phyloP scores from a whole-genome alignment of 2,329 filamentous ascomycete genomes.

The Colletotrichum simmondsii region DNA sequence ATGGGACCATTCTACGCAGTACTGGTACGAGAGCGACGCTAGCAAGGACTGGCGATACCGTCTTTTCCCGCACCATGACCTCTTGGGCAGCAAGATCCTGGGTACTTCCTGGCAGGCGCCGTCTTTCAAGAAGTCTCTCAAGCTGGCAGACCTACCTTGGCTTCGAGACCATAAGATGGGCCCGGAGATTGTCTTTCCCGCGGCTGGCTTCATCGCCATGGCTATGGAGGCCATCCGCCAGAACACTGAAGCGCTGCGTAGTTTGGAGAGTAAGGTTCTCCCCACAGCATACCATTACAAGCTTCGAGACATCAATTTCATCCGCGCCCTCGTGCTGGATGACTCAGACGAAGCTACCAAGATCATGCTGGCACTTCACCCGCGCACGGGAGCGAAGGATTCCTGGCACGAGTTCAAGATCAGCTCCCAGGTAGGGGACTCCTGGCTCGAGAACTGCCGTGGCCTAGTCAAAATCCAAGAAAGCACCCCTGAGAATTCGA shows the following conservation, averaged over 20 bases:
- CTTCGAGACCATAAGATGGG: constrained; percentile 54
- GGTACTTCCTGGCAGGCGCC: constrained; percentile 11
- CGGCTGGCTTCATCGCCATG: constrained; percentile 17
- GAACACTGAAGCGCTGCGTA: not conserved
- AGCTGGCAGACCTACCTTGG: constrained; percentile 44
- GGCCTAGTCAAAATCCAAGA: constrained; percentile 8
- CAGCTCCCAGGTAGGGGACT: not conserved
- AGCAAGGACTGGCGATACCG: not conserved
- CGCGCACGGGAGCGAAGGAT: not conserved
- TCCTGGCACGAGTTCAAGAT: constrained; percentile 19
- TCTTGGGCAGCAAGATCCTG: constrained; percentile 21
- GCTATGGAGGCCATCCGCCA: constrained; percentile 23
- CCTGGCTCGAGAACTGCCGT: constrained; percentile 3
- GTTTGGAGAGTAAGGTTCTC: not conserved
- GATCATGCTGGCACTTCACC: not conserved
- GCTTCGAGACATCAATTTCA: constrained; percentile 1
- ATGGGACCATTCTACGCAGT: constrained; percentile 22
- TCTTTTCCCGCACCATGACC: constrained; percentile 10
- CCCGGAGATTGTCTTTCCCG: constrained; percentile 51
- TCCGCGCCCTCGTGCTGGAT: not conserved
- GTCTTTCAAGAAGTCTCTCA: constrained; percentile 2
- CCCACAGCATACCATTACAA: not conserved
- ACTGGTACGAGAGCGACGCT: constrained; percentile 19
- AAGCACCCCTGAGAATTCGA: not conserved
- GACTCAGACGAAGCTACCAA: not conserved